Conservation (phyloP, 2,329 filamentous ascomycete genomes). For the Apiospora saccharicola region DNA sequence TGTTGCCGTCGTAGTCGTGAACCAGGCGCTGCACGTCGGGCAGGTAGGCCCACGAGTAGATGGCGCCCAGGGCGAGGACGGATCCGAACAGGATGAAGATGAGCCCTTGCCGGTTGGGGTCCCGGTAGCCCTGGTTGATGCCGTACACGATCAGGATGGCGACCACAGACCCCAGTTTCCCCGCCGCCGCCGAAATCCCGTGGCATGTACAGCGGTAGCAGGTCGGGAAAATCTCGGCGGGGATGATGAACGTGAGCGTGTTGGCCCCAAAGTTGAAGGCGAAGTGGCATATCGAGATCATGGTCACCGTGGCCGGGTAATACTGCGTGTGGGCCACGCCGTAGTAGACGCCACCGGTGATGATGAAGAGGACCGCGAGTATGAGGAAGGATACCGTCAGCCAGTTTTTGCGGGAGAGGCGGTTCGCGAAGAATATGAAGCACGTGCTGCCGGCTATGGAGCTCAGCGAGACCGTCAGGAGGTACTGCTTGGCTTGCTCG, state of each 20-base stretch:
- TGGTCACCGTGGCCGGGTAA: constrained; percentile 53
- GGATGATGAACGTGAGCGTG: constrained; percentile 69
- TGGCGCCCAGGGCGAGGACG: constrained; percentile 56
- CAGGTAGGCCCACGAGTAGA: constrained; percentile 61
- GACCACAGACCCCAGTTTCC: constrained; percentile 59
- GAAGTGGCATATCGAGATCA: constrained; percentile 61
- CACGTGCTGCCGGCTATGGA: constrained; percentile 59
- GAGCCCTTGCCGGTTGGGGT: constrained; percentile 53
- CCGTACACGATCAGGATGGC: constrained; percentile 45
- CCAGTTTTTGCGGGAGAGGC: constrained; percentile 56
- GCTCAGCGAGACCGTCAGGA: constrained; percentile 58
- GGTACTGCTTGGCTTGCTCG: constrained; percentile 60
- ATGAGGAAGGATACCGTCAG: constrained; percentile 58
- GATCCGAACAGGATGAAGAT: constrained; percentile 60
- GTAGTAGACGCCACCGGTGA: constrained; percentile 60
- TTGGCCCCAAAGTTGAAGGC: constrained; percentile 67
- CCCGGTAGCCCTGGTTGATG: constrained; percentile 54
- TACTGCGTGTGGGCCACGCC: constrained; percentile 50
- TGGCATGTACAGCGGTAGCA: constrained; percentile 69
- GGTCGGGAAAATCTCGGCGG: constrained; percentile 71
- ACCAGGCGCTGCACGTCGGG: constrained; percentile 55
- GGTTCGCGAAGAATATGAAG: constrained; percentile 57
- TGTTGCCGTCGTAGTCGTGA: constrained; percentile 42
- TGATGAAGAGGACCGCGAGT: constrained; percentile 54
- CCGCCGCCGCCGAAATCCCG: constrained; percentile 66